These are phyloP conservation scores for Hypericum androsaemum DNA, from an alignment of 345 rosid genomes.

Conservation along the genomic window DNA sequence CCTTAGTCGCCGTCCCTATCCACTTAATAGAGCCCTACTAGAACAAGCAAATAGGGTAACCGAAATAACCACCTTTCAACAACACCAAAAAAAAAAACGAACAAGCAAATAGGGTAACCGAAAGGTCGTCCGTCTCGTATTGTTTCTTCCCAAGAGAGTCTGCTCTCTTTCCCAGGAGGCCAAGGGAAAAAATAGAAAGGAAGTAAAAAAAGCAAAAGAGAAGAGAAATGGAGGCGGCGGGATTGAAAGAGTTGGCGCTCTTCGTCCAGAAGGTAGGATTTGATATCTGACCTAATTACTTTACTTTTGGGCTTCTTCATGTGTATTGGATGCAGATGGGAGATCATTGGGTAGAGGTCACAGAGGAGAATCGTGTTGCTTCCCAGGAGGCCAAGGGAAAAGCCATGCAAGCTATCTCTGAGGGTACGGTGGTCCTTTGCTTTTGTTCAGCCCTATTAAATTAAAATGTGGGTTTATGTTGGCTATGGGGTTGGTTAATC, in stretches of 20 bases:
- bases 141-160: too few species aligned
- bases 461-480: not conserved
- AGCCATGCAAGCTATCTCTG: slow-evolving; percentile 78
- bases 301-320: not conserved
- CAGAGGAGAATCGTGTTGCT: slow-evolving; percentile 77
- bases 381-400: slow-evolving; percentile 73
- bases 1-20: too few species aligned
- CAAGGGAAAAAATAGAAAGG: too few species aligned
- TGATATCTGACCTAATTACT: not conserved
- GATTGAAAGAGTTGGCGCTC: slow-evolving; percentile 46
- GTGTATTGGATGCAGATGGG: slow-evolving; percentile 58
- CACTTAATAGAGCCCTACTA: slow-evolving; percentile 21
- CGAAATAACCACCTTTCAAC: too few species aligned
- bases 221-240: slow-evolving; percentile 41
- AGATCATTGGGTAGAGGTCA: slow-evolving; percentile 64
- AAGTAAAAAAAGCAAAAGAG: too few species aligned
- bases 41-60: too few species aligned
- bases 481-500: not conserved
- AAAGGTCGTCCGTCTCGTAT: too few species aligned
- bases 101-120: too few species aligned
- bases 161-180: too few species aligned
- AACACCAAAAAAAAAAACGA: too few species aligned
- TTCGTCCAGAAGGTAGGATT: slow-evolving; percentile 61
- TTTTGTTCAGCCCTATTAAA: not conserved
- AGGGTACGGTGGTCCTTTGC: slow-evolving; percentile 30